phyloP scores from a whole-genome alignment of 2,329 filamentous ascomycete genomes.

The Phialocephala sp. region DNA sequence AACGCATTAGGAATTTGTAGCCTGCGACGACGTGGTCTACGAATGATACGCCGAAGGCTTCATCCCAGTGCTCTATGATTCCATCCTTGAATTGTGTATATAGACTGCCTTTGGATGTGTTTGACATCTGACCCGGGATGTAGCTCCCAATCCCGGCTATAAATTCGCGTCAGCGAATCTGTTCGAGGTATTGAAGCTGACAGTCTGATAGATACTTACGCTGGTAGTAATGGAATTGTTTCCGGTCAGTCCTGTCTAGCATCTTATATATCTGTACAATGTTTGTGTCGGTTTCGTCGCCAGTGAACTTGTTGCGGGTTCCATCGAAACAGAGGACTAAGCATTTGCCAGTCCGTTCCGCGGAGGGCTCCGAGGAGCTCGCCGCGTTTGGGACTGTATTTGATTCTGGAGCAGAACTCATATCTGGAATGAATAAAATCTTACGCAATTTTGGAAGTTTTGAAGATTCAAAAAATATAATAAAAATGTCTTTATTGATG shows the following conservation, averaged over 20 bases:
- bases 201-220: slow-evolving; percentile 17
- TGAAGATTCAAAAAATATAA: no score
- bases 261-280: slow-evolving; percentile 22
- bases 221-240: slow-evolving; percentile 21
- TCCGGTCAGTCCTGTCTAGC: slow-evolving; percentile 12
- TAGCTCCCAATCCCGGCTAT: slow-evolving; percentile 21
- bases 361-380: no score
- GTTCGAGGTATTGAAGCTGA: neutral
- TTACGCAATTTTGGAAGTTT: no score
- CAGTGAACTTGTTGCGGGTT: slow-evolving; percentile 19
- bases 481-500: no score
- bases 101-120: slow-evolving; percentile 7
- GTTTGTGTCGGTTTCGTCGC: slow-evolving; percentile 16
- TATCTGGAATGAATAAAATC: no score
- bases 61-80: neutral
- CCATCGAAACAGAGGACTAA: slow-evolving; percentile 21
- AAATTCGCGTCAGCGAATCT: neutral
- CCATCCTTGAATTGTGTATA: slow-evolving; percentile 5
- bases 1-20: slow-evolving; percentile 19
- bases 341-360: slow-evolving; percentile 2
- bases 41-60: slow-evolving; percentile 10
- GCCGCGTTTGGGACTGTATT: no score
- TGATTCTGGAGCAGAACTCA: no score
- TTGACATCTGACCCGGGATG: slow-evolving; percentile 16
- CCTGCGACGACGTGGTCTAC: slow-evolving; percentile 20